Conservation (phyloP, 2,329 filamentous ascomycete species). For the Penicillium fuscoglaucum region DNA sequence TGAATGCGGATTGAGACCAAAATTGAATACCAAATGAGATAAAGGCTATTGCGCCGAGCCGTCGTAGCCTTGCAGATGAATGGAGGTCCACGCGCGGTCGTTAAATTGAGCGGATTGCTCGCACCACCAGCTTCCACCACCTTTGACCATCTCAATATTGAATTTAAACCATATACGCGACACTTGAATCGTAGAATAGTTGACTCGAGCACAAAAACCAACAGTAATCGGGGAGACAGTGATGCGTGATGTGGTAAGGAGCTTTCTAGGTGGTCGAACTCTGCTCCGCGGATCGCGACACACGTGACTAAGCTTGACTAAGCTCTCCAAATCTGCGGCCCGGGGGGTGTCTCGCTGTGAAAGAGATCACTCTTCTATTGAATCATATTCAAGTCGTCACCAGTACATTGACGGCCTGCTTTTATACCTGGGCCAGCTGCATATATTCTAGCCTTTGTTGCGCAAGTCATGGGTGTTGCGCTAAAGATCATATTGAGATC, state of each 20-base stretch:
- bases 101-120: conserved; percentile 42
- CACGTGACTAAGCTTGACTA: conserved; percentile 24
- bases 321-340: conserved; percentile 7
- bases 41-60: conserved; percentile 25
- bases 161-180: conserved; percentile 22
- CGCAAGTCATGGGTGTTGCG: conserved; percentile 12
- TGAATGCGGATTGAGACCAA: conserved; percentile 29
- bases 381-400: not conserved
- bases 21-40: conserved; percentile 15
- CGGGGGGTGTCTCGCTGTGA: not conserved
- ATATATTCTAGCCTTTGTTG: not conserved
- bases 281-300: conserved; percentile 28
- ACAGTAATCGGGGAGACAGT: conserved; percentile 11
- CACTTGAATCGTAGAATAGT: not conserved
- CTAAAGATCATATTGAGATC: conserved; percentile 6
- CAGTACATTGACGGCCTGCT: not conserved
- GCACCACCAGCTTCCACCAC: conserved; percentile 36
- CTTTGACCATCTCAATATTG: conserved; percentile 41
- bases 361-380: not conserved
- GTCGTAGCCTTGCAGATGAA: conserved; percentile 24
- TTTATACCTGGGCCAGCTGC: not conserved
- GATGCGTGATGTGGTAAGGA: conserved; percentile 20
- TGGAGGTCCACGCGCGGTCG: conserved; percentile 33
- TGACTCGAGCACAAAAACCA: not conserved
- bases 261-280: conserved; percentile 23